Evolutionary conservation across 495 filamentous ascomycete genomes (phyloP).

Genomic region (Aspergillus biplanus): DNA sequence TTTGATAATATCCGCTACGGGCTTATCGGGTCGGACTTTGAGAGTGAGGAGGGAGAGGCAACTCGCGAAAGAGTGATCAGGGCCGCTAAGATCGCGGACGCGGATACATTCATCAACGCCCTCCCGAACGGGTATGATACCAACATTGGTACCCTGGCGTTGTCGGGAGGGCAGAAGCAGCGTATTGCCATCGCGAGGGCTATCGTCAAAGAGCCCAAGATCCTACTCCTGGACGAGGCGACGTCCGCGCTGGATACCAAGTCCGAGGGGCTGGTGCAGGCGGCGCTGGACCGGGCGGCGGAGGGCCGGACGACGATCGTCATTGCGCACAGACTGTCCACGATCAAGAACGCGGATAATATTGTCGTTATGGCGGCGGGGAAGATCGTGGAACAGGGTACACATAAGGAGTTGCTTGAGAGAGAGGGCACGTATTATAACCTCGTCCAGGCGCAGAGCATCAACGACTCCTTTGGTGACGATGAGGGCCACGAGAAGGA

Average conservation of each 20-base stretch:
- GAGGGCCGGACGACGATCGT: slow-evolving; percentile 91
- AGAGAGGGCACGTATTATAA: slow-evolving; percentile 66
- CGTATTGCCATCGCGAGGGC: slow-evolving; percentile 88
- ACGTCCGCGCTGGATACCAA: slow-evolving; percentile 93
- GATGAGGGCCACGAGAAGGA: slow-evolving; percentile 6
- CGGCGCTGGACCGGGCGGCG: slow-evolving; percentile 83
- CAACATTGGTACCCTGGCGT: slow-evolving; percentile 85
- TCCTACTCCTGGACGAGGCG: slow-evolving; percentile 93
- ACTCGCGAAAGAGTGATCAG: slow-evolving; percentile 69
- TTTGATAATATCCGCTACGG: slow-evolving; percentile 87
- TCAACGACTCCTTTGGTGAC: slow-evolving; percentile 37
- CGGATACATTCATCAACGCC: slow-evolving; percentile 81
- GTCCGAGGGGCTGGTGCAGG: slow-evolving; percentile 91
- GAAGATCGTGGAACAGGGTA: slow-evolving; percentile 86
- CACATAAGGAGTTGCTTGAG: slow-evolving; percentile 70
- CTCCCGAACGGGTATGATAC: slow-evolving; percentile 90
- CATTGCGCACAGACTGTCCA: slow-evolving; percentile 92
- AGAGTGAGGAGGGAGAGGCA: slow-evolving; percentile 62
- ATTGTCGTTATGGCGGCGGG: slow-evolving; percentile 91
- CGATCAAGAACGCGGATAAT: slow-evolving; percentile 90
- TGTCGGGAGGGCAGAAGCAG: slow-evolving; percentile 96
- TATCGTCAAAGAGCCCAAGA: slow-evolving; percentile 89
- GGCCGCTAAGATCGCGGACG: slow-evolving; percentile 88
- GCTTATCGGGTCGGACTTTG: slow-evolving; percentile 79
- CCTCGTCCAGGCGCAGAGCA: slow-evolving; percentile 78